Percentiles rank a stretch among this genome's conserved stretches.
phyloP scores from a whole-genome alignment of 805 yeast species.

The Zygosaccharomyces kombuchaensis region DNA sequence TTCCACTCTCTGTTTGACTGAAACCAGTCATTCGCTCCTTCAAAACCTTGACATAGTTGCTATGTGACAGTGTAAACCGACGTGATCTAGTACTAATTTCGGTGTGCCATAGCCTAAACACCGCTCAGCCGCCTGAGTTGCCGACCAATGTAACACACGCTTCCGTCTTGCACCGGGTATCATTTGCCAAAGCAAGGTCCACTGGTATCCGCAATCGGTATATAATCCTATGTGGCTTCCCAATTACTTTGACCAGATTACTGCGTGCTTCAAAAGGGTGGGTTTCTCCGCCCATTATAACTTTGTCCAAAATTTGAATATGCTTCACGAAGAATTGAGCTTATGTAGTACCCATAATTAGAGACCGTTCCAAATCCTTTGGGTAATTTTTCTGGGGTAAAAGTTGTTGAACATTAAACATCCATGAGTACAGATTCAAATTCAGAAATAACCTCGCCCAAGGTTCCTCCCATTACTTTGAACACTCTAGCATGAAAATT shows the following conservation, averaged over 20 bases:
- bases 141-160: too few relatives aligned
- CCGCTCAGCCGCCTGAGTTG: too few relatives aligned
- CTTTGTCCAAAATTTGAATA: constrained; percentile 63
- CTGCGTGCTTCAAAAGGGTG: constrained; percentile 15
- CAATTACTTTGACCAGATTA: constrained; percentile 39
- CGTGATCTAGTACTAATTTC: too few relatives aligned
- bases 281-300: constrained; percentile 26
- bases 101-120: too few relatives aligned
- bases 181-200: too few relatives aligned
- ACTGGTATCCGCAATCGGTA: constrained; percentile 58
- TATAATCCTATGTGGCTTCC: constrained; percentile 58
- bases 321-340: constrained; percentile 61
- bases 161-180: too few relatives aligned
- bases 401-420: constrained; percentile 58
- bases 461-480: constrained; percentile 59
- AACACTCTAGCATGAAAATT: constrained; percentile 51
- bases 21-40: too few relatives aligned
- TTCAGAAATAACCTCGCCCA: constrained; percentile 71
- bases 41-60: too few relatives aligned
- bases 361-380: constrained; percentile 29
- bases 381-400: constrained; percentile 27
- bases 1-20: too few relatives aligned
- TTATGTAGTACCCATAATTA: constrained; percentile 61
- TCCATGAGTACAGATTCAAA: constrained; percentile 56
- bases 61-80: too few relatives aligned